Base-by-base conservation (phyloP, 371 early-diverging fungal species). In the Zychaea mexicana region DNA sequence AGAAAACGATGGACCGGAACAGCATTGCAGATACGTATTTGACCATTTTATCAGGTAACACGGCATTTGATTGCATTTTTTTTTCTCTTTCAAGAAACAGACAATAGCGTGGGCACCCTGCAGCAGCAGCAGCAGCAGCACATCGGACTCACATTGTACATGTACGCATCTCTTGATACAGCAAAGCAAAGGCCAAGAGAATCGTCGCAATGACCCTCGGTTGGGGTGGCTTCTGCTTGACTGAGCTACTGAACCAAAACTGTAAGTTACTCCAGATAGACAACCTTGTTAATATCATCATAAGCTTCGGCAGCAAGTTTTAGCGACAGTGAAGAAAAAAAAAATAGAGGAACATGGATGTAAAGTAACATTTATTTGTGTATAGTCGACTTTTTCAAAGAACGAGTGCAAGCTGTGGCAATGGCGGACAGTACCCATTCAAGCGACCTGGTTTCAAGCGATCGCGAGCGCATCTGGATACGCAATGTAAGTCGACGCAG, bases 201-300 rank as follows among this genome's bases (percentile, higher is more conserved):
- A 60, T 81, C 2, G 71, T 69, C 5, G 67, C 72, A 1, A 66
- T 81, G 21, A 69, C 75, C 5, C 64, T 68, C 36, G 74, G 73
- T 2, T 81, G 81, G 81, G 81, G 75, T 24, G 81, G 76, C n/a
- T 45, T 68, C 46, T 32, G 66, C 24, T 68, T 81, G 31, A 65
- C 68, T 2, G 64, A 71, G 49, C 55, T 73, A 4, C 38, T 81
- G n/a, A 78, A 81, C 36, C 52, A 70, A 10, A 57, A 78, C 39
- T 77, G 79, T 74, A 70, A 64, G 62, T 60, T 27, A 10, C 7
- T 13, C 17, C 52, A 22, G 38, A 7, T 7, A 36, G 38, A 7
- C 38, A 9, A 36, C 7, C 0, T 42, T 24, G 39, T 2, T 46
- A n/a, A n/a, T n/a, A n/a, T n/a, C n/a, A n/a, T n/a, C n/a, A n/a